Conservation (phyloP, 2,329 filamentous ascomycete species). For the Trichoderma simmonsii region DNA sequence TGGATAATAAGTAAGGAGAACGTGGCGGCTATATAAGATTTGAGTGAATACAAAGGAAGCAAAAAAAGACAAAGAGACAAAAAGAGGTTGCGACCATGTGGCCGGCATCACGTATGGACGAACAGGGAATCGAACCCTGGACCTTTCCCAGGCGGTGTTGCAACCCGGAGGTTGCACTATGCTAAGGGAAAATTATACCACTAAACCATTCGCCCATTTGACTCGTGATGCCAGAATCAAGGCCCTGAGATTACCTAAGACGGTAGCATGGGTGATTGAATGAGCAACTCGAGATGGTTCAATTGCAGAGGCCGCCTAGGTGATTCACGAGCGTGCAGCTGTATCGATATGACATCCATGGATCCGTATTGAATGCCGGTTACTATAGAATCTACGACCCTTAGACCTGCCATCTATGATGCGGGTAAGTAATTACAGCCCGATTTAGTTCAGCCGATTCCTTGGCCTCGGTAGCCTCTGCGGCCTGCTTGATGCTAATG, state of each 20-base stretch:
- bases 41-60: not conserved
- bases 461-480: not conserved
- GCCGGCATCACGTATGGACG: constrained; percentile 16
- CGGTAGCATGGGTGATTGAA: not conserved
- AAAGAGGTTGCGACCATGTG: not conserved
- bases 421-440: not conserved
- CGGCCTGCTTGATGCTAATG: not conserved
- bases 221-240: not conserved
- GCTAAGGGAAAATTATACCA: constrained; percentile 19
- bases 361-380: not conserved
- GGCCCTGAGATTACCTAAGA: not conserved
- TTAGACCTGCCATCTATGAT: not conserved
- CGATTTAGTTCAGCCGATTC: not conserved
- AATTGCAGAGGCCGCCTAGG: not conserved
- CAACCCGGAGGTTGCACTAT: not conserved
- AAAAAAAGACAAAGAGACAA: not conserved
- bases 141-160: constrained; percentile 18
- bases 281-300: not conserved
- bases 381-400: not conserved
- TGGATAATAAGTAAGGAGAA: not conserved
- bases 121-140: constrained; percentile 22
- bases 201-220: constrained; percentile 17
- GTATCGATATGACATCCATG: not conserved
- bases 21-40: not conserved
- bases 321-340: not conserved